A percentile compares a stretch with the other conserved stretches of the same genome.
These are phyloP conservation scores for Epichloe bromicola DNA, from an alignment of 2,329 filamentous ascomycete genomes.

Conservation along the genomic window DNA sequence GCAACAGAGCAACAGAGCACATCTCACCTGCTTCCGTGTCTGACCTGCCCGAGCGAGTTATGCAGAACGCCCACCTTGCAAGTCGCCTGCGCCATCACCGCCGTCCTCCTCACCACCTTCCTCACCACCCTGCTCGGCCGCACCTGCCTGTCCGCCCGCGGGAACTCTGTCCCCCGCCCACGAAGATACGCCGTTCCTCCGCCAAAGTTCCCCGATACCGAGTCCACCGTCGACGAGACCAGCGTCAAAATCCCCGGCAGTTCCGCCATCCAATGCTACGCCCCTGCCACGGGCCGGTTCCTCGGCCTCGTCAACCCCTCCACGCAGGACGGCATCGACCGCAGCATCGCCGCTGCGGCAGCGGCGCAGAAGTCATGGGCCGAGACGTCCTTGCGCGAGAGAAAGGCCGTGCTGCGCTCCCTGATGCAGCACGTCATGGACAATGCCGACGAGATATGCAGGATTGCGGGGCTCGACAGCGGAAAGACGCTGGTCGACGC, in stretches of 20 bases:
- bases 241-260: slow-evolving; percentile 53
- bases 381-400: slow-evolving; percentile 61
- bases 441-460: slow-evolving; percentile 77
- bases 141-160: slow-evolving; percentile 9
- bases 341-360: slow-evolving; percentile 59
- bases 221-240: slow-evolving; percentile 44
- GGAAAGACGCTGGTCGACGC: slow-evolving; percentile 96
- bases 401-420: slow-evolving; percentile 67
- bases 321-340: slow-evolving; percentile 65
- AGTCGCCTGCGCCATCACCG: slow-evolving; percentile 9
- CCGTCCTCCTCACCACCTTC: slow-evolving; percentile 17
- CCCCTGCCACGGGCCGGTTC: slow-evolving; percentile 75
- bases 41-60: too few relatives aligned
- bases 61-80: slow-evolving; percentile 17
- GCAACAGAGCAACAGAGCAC: too few relatives aligned
- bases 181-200: slow-evolving; percentile 47
- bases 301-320: slow-evolving; percentile 69
- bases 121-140: slow-evolving; percentile 20
- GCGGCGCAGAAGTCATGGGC: slow-evolving; percentile 68
- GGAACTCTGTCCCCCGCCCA: slow-evolving; percentile 23
- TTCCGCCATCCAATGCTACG: slow-evolving; percentile 68
- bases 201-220: slow-evolving; percentile 44
- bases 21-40: neutral
- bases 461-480: slow-evolving; percentile 77
- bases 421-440: slow-evolving; percentile 75